These are phyloP conservation scores for Coriaria nepalensis DNA, from an alignment of 306 rosid species.

Conservation along the genomic window DNA sequence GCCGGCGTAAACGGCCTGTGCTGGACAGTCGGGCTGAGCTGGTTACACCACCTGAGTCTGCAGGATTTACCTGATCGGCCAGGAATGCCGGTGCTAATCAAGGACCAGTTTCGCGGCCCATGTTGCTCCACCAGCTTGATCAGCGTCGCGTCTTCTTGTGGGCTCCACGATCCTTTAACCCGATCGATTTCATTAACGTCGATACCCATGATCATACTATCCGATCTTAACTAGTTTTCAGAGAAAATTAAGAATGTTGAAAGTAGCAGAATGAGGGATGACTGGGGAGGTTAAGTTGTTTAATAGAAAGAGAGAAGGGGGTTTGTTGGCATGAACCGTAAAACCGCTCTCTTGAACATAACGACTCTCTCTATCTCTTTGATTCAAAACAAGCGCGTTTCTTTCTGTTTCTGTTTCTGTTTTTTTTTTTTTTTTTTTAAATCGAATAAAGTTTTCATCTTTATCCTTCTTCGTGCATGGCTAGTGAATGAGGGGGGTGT, in stretches of 20 bases:
- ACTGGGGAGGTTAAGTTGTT: background rate
- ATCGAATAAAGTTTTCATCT: slow-evolving; percentile 1
- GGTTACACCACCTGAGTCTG: slow-evolving; percentile 83
- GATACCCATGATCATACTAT: background rate
- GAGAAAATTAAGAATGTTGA: background rate
- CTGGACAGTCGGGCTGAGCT: slow-evolving; percentile 81
- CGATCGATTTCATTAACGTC: slow-evolving; percentile 14
- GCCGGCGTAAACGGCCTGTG: slow-evolving; percentile 61
- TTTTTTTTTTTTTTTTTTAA: background rate
- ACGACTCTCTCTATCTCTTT: slow-evolving; percentile 17
- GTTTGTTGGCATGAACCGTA: slow-evolving; percentile 47
- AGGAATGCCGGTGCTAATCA: slow-evolving; percentile 53
- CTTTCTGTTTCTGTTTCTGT: background rate
- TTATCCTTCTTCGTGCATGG: background rate
- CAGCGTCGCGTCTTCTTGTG: slow-evolving; percentile 58
- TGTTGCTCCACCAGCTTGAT: slow-evolving; percentile 40
- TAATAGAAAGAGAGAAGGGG: slow-evolving; percentile 1
- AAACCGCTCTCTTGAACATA: slow-evolving; percentile 29
- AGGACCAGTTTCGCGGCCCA: slow-evolving; percentile 73
- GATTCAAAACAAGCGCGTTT: slow-evolving; percentile 3
- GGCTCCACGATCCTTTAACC: slow-evolving; percentile 78
- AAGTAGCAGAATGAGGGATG: background rate
- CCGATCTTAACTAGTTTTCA: no score
- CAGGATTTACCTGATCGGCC: slow-evolving; percentile 89
- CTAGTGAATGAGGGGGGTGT: no score